A percentile compares a stretch with the other conserved stretches of the same genome.
Conservation (phyloP, 805 yeast genomes). For the Debaryomyces castellii region DNA sequence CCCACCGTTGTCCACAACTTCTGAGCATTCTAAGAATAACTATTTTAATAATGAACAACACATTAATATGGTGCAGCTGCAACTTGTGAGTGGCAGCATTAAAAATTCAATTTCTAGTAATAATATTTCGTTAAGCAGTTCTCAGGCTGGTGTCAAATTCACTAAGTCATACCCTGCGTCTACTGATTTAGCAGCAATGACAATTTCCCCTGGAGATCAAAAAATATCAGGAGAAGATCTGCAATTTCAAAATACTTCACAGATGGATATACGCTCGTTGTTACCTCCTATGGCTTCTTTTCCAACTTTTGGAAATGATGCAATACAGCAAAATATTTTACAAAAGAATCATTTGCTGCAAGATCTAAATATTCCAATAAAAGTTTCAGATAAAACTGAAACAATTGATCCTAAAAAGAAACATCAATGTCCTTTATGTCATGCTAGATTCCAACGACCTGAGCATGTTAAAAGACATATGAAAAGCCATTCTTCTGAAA, state of each 20-base stretch:
- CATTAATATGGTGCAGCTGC: constrained; percentile 25
- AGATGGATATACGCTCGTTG: constrained; percentile 2
- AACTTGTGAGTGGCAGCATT: constrained; percentile 17
- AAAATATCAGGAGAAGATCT: too few species aligned
- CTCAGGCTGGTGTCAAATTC: constrained; percentile 11
- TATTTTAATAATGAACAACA: not conserved
- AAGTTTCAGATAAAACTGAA: constrained; percentile 32
- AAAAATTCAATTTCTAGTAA: not conserved
- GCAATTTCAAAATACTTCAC: not conserved
- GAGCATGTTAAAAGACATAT: constrained; percentile 70
- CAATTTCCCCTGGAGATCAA: constrained; percentile 30
- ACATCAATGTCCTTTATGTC: constrained; percentile 66
- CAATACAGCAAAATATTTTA: not conserved
- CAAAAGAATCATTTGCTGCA: constrained; percentile 10
- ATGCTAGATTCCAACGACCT: constrained; percentile 62
- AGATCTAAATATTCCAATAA: constrained; percentile 20
- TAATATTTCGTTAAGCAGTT: constrained; percentile 9
- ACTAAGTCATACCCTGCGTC: constrained; percentile 49
- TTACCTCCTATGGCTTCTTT: constrained; percentile 36
- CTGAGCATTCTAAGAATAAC: not conserved
- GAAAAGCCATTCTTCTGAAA: constrained; percentile 57
- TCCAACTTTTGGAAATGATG: constrained; percentile 8
- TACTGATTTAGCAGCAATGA: constrained; percentile 54
- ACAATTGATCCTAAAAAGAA: constrained; percentile 48
- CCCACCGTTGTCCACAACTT: too few species aligned